Base-by-base conservation (phyloP, 306 rosid species). In the Medicago arabica region DNA sequence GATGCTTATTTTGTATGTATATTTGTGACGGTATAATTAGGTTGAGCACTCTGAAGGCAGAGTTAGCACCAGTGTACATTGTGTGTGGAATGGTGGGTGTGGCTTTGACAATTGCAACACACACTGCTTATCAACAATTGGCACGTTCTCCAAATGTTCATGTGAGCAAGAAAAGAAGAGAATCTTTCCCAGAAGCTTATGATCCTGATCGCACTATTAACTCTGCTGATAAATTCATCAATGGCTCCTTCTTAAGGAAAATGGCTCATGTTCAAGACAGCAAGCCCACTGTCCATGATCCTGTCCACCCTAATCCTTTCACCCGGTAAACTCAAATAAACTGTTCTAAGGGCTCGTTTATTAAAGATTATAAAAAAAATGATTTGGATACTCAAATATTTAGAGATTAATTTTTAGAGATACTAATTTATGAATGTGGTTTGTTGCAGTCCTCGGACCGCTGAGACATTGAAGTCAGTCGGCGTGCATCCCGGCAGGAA, bases 271-370 rank as follows among this genome's bases (percentile, higher is more conserved):
- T 85, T 41, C 83, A 78, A 43, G 79, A 81, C 0, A 78, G 5
- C 40, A 78, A 71, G 0, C 0, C 75, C 41, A 65, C 76, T 4
- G 59, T 70, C 70, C 4, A 62, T 6, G 83, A 81, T 6, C 72
- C 88, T 1, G 14, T 41, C 3, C 88, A 36, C 54, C 88, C 88
- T 12, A 50, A 85, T n/a, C 88, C 85, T 9, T 85, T 58, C 68
- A 78, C 79, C 15, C 77, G 15, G 88, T 34, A 34, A 4, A 6
- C 38, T 4, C 38, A 34, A 34, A 34, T 34, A 34, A 34, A 5
- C 38, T 1, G 6, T 34, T 34, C 38, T 34, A 34, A 4, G 38
- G 38, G 38, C 7, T 5, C 38, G 38, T 34, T 34, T 5, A 7
- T 34, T 34, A 34, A 4, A 34, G 6, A 34, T 34, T 34, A 34